Evolutionary conservation across 176 grass and related monocot species (phyloP).

Genomic region (Typha latifolia): DNA sequence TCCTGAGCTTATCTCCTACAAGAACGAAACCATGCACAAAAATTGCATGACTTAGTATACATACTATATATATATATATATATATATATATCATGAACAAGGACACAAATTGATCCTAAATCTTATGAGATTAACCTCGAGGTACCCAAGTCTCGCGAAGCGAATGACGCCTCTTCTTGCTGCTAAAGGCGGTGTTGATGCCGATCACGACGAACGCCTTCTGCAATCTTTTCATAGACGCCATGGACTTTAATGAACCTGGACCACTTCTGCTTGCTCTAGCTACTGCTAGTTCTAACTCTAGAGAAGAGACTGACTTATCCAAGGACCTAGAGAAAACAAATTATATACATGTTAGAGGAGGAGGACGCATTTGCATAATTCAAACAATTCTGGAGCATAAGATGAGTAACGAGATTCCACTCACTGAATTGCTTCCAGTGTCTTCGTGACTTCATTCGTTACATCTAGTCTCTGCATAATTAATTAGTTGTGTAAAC

Average conservation of each 20-base stretch:
- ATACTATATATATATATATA: too few species aligned
- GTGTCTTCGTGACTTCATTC: slow-evolving; percentile 64
- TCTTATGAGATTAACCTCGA: slow-evolving; percentile 19
- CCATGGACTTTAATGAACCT: background rate
- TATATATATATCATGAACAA: background rate
- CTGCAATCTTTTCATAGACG: slow-evolving; percentile 16
- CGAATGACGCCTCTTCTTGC: slow-evolving; percentile 66
- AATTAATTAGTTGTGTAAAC: background rate
- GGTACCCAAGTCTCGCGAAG: slow-evolving; percentile 84
- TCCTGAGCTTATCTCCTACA: slow-evolving; percentile 52
- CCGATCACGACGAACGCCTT: slow-evolving; percentile 84
- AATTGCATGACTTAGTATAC: background rate
- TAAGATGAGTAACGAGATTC: background rate
- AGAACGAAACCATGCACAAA: background rate
- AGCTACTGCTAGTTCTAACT: slow-evolving; percentile 58
- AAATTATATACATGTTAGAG: background rate
- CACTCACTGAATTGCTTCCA: slow-evolving; percentile 63
- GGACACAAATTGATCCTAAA: background rate
- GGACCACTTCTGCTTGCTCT: slow-evolving; percentile 25
- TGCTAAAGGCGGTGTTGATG: slow-evolving; percentile 86
- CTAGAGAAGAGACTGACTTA: slow-evolving; percentile 64
- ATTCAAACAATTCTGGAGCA: background rate
- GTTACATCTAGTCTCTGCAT: slow-evolving; percentile 45
- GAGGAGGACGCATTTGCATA: background rate
- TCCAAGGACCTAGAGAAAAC: slow-evolving; percentile 37